phyloP scores from a whole-genome alignment of 179 eudicot genomes.

The Silene noctiflora region DNA sequence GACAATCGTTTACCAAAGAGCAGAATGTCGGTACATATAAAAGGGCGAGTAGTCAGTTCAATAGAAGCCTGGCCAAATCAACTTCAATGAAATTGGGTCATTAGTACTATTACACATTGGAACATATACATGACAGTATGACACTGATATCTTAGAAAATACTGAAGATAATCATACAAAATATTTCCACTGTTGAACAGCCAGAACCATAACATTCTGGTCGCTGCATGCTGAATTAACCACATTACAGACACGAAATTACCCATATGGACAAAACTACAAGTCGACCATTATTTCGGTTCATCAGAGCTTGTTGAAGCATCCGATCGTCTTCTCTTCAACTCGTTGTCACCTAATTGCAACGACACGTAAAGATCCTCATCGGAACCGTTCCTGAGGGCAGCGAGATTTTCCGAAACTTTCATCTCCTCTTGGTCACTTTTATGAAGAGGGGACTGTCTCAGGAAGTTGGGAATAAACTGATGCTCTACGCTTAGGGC shows the following conservation, averaged over 20 bases:
- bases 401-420: slow-evolving; percentile 61
- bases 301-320: slow-evolving; percentile 49
- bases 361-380: slow-evolving; percentile 66
- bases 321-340: slow-evolving; percentile 78
- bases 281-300: slow-evolving; percentile 23
- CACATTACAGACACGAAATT: slow-evolving; percentile 25
- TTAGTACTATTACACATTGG: not conserved
- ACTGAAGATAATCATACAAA: slow-evolving; percentile 20
- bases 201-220: slow-evolving; percentile 20
- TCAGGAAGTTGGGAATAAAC: slow-evolving; percentile 69
- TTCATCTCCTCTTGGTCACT: slow-evolving; percentile 42
- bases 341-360: slow-evolving; percentile 85
- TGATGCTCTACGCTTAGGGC: slow-evolving; percentile 77
- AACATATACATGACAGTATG: slow-evolving; percentile 6
- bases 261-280: slow-evolving; percentile 20
- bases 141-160: slow-evolving; percentile 3
- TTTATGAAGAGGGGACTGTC: slow-evolving; percentile 48
- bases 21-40: no score
- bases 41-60: not conserved
- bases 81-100: not conserved
- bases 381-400: slow-evolving; percentile 58
- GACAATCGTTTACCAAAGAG: no score
- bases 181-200: slow-evolving; percentile 14
- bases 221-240: slow-evolving; percentile 11
- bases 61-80: not conserved